Base-by-base conservation (phyloP, 371 early-diverging fungal genomes). In the Blastocladiella emersonii region DNA sequence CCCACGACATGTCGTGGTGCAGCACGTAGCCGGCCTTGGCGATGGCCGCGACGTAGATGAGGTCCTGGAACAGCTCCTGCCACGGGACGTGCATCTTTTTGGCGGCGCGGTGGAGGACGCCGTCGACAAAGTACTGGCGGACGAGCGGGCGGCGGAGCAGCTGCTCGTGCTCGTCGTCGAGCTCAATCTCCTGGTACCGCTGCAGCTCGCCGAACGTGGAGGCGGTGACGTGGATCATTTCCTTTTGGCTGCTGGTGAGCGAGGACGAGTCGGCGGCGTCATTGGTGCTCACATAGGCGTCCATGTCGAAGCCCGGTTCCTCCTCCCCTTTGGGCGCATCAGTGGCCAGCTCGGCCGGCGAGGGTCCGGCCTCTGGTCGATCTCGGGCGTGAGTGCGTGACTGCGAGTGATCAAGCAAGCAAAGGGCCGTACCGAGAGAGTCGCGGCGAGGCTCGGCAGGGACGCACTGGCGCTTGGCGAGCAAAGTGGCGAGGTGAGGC, bases 61-160 rank as follows among this genome's bases (percentile, higher is more conserved):
- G 63, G 53, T 71, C 71, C 7, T 63, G 13, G 55, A 71, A 71
- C 27, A 71, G 61, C 61, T 71, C 71, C 17, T 12, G 27, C 71
- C 71, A 71, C 12, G 53, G 35, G 10, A 63, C 43, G 34, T 64
- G 41, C 30, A 55, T 17, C 23, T 67, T 61, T 5, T 71, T 57
- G 4, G 57, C 27, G 27, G 61, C 57, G 30, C 71, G 51, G 55
- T 71, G 66, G 12, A 71, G 60, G 7, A 68, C 57, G 23, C 45
- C 45, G 48, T 35, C 34, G 21, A 30, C 27, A 36, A 71, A 68
- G 64, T 56, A 71, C 62, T 71, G 71, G 25, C 67, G 62, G n/a
- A 60, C 34, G 19, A 30, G 56, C 30, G 69, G 66, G 19, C 56
- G 5, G 6, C 45, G 51, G 55, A 65, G 57, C 34, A 68, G 61